Percentiles rank a stretch among this genome's conserved stretches.
These are phyloP conservation scores for Colletotrichum sp. DNA, from an alignment of 2,329 filamentous ascomycete genomes.

Conservation along the genomic window DNA sequence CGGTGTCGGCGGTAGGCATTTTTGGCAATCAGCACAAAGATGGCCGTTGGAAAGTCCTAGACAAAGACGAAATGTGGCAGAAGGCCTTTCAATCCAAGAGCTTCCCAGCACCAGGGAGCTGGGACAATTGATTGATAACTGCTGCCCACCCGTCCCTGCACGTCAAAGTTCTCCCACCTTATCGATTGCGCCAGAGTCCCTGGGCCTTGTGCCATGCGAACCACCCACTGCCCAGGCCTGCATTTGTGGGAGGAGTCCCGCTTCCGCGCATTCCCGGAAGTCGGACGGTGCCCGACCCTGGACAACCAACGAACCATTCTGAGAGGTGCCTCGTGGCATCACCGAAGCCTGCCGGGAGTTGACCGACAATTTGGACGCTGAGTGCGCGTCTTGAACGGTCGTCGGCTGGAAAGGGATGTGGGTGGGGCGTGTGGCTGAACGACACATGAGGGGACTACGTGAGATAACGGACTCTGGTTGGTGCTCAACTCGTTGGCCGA, in stretches of 20 bases:
- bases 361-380: not conserved
- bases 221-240: not conserved
- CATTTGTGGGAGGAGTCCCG: not conserved
- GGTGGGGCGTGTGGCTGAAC: not conserved
- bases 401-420: not conserved
- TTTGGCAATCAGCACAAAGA: not conserved
- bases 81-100: not conserved
- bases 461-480: not conserved
- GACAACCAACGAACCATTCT: not conserved
- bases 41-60: not conserved
- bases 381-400: not conserved
- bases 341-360: constrained; percentile 2
- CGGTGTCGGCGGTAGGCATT: not conserved
- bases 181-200: constrained; percentile 12
- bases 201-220: constrained; percentile 7
- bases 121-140: not conserved
- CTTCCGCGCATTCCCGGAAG: not conserved
- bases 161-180: not conserved
- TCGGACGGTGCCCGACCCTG: not conserved
- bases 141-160: not conserved
- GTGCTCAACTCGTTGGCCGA: not conserved
- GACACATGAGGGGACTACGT: not conserved
- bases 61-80: not conserved
- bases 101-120: not conserved
- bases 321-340: not conserved